Evolutionary conservation across 2,329 filamentous ascomycete genomes (phyloP).

Genomic region (Neonectria punicea): DNA sequence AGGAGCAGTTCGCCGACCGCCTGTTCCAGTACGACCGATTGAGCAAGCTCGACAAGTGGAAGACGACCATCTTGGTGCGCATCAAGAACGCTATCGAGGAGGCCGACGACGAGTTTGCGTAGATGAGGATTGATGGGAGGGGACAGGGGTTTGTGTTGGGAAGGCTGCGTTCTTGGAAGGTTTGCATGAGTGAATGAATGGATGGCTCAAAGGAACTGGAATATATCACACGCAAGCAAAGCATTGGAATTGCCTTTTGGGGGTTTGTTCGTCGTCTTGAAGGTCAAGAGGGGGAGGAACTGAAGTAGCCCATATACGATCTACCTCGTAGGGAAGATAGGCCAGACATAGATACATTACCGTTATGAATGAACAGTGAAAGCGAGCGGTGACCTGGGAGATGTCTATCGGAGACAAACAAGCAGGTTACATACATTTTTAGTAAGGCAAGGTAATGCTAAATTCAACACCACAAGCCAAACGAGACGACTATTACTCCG

Average conservation of each 20-base stretch:
- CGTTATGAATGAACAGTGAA: slow-evolving; percentile 3
- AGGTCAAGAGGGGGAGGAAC: slow-evolving; percentile 15
- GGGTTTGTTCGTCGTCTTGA: slow-evolving; percentile 21
- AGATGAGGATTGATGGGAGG: slow-evolving; percentile 16
- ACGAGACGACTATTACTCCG: background rate
- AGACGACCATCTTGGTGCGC: slow-evolving; percentile 84
- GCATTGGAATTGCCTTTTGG: slow-evolving; percentile 15
- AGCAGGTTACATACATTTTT: background rate
- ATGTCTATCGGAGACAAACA: background rate
- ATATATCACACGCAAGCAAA: slow-evolving; percentile 34
- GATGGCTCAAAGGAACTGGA: slow-evolving; percentile 14
- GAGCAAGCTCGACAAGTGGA: slow-evolving; percentile 96
- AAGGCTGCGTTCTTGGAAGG: background rate
- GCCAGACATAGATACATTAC: slow-evolving; percentile 19
- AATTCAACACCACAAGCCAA: background rate
- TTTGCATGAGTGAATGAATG: slow-evolving; percentile 16
- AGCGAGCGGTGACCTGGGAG: background rate
- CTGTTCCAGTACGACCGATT: slow-evolving; percentile 91
- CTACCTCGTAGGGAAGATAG: background rate
- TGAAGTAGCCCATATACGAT: slow-evolving; percentile 7
- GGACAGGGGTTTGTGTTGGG: background rate
- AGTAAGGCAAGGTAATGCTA: background rate
- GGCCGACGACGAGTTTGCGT: slow-evolving; percentile 56
- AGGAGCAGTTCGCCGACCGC: slow-evolving; percentile 86
- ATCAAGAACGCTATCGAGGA: slow-evolving; percentile 86